These are phyloP conservation scores for Prunus campanulata DNA, from an alignment of 306 rosid species.

Conservation along the genomic window DNA sequence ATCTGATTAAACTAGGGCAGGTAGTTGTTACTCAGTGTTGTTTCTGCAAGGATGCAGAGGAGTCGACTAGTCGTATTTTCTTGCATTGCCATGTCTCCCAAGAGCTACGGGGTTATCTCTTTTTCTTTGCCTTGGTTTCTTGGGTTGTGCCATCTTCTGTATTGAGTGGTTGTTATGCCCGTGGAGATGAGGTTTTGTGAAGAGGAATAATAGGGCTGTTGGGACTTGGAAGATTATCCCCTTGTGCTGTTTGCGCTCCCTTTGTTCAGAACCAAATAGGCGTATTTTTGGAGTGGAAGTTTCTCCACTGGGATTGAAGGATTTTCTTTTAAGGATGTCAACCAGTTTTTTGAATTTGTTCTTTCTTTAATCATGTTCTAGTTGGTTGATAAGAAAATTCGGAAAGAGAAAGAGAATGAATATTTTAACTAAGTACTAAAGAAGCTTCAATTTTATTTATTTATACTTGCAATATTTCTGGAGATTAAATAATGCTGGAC, in stretches of 20 bases:
- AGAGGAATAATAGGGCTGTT: conserved; percentile 1
- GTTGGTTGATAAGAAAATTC: background rate
- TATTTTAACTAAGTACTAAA: background rate
- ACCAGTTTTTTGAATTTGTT: background rate
- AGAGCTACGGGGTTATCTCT: background rate
- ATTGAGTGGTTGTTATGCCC: background rate
- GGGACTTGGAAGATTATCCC: conserved; percentile 2
- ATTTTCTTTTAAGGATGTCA: background rate
- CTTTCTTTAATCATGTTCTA: background rate
- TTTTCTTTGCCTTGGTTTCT: background rate
- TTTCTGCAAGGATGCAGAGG: no score
- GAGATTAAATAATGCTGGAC: background rate
- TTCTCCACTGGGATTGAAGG: background rate
- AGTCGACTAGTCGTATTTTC: no score
- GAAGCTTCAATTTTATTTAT: background rate
- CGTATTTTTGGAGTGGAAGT: background rate
- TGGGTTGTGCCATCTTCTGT: background rate
- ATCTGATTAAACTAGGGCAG: background rate
- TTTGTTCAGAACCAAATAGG: background rate
- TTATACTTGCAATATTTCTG: background rate
- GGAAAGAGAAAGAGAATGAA: background rate
- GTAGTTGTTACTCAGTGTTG: background rate
- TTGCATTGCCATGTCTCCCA: background rate
- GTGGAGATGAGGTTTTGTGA: background rate
- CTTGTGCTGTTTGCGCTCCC: background rate